These are phyloP conservation scores for Nepenthes gracilis DNA, from an alignment of 148 eudicot species.

Conservation along the genomic window DNA sequence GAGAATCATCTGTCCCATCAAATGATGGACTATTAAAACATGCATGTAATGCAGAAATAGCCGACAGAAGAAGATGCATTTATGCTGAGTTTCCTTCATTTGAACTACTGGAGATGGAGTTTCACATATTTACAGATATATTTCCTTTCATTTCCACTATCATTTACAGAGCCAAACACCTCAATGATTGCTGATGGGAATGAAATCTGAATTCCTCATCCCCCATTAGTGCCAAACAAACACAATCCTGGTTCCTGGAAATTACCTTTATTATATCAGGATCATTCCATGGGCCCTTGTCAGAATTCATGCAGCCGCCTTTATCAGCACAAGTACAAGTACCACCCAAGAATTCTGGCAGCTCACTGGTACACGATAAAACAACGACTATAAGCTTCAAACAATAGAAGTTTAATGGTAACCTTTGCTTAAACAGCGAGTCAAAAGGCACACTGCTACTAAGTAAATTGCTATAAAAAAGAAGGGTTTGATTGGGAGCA, in stretches of 20 bases:
- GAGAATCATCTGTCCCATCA: constrained; percentile 49
- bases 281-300: constrained; percentile 94
- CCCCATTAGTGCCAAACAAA: no score
- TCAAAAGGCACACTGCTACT: neutral
- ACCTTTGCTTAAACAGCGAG: neutral
- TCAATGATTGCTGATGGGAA: no score
- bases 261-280: constrained; percentile 68
- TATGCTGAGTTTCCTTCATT: neutral
- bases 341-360: constrained; percentile 86
- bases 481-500: neutral
- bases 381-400: no score
- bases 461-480: neutral
- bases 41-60: no score
- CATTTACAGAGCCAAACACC: no score
- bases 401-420: neutral
- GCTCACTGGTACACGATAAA: constrained; percentile 40
- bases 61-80: no score
- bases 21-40: neutral
- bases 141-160: no score
- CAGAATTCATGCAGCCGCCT: constrained; percentile 82
- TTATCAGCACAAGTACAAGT: constrained; percentile 65
- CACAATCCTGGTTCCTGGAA: neutral
- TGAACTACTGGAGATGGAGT: neutral
- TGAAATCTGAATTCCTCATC: no score
- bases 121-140: no score